Conservation (phyloP, 495 filamentous ascomycete genomes). For the Penicillium egyptiacum region DNA sequence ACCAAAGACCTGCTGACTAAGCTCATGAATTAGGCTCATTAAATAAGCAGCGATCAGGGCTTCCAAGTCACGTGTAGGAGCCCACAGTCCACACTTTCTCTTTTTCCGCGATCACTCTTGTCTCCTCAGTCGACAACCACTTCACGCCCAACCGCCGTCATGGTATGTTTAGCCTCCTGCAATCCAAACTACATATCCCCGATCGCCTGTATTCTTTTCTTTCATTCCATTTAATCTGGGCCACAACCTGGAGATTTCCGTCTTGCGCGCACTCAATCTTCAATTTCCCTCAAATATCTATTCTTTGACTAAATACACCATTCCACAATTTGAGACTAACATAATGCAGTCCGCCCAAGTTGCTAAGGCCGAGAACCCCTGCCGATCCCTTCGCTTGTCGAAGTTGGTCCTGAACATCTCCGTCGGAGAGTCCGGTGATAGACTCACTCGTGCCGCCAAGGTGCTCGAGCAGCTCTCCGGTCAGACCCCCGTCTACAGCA, state of each 20-base stretch:
- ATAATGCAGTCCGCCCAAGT: slow-evolving; percentile 57
- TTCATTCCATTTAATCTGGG: slow-evolving; percentile 2
- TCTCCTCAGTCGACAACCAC: slow-evolving; percentile 48
- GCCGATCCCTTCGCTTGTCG: slow-evolving; percentile 99
- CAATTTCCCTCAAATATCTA: slow-evolving; percentile 1
- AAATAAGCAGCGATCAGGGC: slow-evolving; percentile 4
- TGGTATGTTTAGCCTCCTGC: slow-evolving; percentile 40
- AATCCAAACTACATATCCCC: background rate
- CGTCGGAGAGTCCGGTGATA: slow-evolving; percentile 99
- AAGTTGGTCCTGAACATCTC: slow-evolving; percentile 99
- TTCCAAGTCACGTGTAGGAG: slow-evolving; percentile 24
- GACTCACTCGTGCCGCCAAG: slow-evolving; percentile 99
- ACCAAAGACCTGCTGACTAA: background rate
- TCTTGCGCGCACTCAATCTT: slow-evolving; percentile 7
- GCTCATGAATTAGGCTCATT: background rate
- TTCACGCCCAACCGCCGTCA: slow-evolving; percentile 49
- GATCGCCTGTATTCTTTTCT: background rate
- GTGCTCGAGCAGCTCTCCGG: slow-evolving; percentile 99
- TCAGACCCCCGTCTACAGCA: slow-evolving; percentile 99
- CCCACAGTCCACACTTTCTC: slow-evolving; percentile 49
- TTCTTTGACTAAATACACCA: background rate
- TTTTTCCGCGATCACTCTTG: slow-evolving; percentile 35
- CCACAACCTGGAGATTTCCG: background rate
- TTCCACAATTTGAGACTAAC: slow-evolving; percentile 19
- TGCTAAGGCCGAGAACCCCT: slow-evolving; percentile 91